Evolutionary conservation across 2,329 filamentous ascomycete genomes (phyloP), one percentile per base, ranked within the genome.

Genomic region (Cryphonectria naterciae): DNA sequence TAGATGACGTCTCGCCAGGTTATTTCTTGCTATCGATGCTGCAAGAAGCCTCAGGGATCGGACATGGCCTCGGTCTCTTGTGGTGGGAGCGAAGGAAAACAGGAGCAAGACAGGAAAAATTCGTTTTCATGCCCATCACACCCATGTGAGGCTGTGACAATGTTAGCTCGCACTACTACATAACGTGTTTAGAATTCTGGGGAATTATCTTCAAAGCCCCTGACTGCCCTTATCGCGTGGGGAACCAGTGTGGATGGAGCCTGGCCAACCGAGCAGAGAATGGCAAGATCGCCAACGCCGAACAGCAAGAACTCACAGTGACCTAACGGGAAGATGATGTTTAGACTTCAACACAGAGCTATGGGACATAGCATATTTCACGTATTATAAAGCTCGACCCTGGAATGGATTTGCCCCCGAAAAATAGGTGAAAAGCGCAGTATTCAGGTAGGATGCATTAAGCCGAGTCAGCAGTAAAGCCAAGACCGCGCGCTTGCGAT

Each of bases 401-500:
- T 54, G 49, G n/a, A 54, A 54, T 25, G 49, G 49, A n/a, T 49
- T 19, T 7, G 46, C 19, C 46, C n/a, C n/a, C 49, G 49, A 25
- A 11, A 4, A 25, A 25, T 10, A 54, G 49, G 10, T 25, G 46
- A 54, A 11, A 54, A 54, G 5, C n/a, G 49, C 10, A 25, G 49
- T 54, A 3, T 54, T 54, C n/a, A 17, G 10, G 22, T 25, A 25
- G 49, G 49, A 54, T 54, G 49, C 49, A 54, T 25, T 17, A 25
- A 54, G 49, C n/a, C 49, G 49, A 54, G 49, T 54, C 49, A 13
- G 49, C n/a, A 28, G n/a, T 22, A 17, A 46, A 46, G 43, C 49
- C 49, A 54, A 54, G 49, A 25, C 49, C 49, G 49, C 49, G 49
- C 49, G 49, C 49, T 54, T 54, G n/a, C 49, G 49, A 54, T 54